Percentiles rank a stretch among this genome's conserved stretches.
Evolutionary conservation across 192 early-diverging fungal species (phyloP).

Genomic region (Gamsiella multidivaricata): DNA sequence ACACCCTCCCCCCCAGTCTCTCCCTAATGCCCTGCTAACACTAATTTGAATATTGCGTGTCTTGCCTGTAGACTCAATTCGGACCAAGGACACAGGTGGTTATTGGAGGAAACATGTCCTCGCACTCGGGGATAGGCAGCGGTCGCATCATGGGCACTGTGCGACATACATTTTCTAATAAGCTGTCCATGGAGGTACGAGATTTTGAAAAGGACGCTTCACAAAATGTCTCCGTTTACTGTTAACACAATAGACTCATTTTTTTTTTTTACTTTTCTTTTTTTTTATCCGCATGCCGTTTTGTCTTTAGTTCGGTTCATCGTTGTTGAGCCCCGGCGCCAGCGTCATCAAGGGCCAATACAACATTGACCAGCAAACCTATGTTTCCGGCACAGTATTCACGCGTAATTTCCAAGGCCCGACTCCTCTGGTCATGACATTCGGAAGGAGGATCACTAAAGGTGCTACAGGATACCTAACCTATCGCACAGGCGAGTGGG

Average conservation of each 20-base stretch:
- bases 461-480: slow-evolving; percentile 79
- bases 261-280: not conserved
- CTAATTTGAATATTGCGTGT: not conserved
- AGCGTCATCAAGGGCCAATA: slow-evolving; percentile 68
- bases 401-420: slow-evolving; percentile 66
- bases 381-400: slow-evolving; percentile 67
- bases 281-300: not conserved
- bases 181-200: slow-evolving; percentile 77
- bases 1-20: no score
- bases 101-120: slow-evolving; percentile 69
- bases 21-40: not conserved
- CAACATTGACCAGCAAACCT: slow-evolving; percentile 61
- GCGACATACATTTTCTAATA: slow-evolving; percentile 79
- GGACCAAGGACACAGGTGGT: slow-evolving; percentile 59
- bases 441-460: slow-evolving; percentile 70
- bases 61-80: slow-evolving; percentile 32
- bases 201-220: no score
- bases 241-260: no score
- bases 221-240: not conserved
- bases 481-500: slow-evolving; percentile 80
- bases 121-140: slow-evolving; percentile 73
- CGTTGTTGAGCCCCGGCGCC: slow-evolving; percentile 61
- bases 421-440: slow-evolving; percentile 69
- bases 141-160: slow-evolving; percentile 84
- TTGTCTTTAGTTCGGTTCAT: slow-evolving; percentile 61